phyloP scores from a whole-genome alignment of 2,329 filamentous ascomycete genomes.

The Hypocrella siamensis region DNA sequence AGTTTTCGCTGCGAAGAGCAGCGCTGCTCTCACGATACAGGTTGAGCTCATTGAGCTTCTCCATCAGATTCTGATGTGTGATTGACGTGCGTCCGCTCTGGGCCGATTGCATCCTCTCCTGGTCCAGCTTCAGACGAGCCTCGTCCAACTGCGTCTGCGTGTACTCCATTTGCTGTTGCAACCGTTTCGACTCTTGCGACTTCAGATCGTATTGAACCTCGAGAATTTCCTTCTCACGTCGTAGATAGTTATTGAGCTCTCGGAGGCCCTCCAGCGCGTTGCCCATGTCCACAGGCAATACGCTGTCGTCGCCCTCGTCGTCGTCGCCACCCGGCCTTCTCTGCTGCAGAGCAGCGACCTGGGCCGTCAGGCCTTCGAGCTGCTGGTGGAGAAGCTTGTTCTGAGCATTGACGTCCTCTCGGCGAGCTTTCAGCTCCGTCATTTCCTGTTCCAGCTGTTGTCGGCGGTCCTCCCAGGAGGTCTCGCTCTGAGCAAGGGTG shows the following conservation, averaged over 20 bases:
- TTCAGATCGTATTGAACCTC: slow-evolving; percentile 93
- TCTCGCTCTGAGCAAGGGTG: slow-evolving; percentile 62
- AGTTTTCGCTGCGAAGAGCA: slow-evolving; percentile 74
- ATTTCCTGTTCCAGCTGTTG: slow-evolving; percentile 75
- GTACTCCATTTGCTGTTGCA: slow-evolving; percentile 84
- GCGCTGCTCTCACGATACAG: slow-evolving; percentile 90
- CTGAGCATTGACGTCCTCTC: slow-evolving; percentile 74
- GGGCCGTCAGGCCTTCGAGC: slow-evolving; percentile 64
- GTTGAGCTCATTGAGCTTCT: slow-evolving; percentile 90
- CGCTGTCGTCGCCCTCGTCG: slow-evolving; percentile 35
- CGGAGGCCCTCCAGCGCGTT: slow-evolving; percentile 61
- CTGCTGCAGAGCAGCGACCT: slow-evolving; percentile 68
- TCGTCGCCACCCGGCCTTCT: slow-evolving; percentile 40
- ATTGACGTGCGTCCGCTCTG: slow-evolving; percentile 59
- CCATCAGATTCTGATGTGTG: slow-evolving; percentile 80
- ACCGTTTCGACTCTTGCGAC: slow-evolving; percentile 69
- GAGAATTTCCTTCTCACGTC: slow-evolving; percentile 92
- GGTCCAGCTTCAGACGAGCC: slow-evolving; percentile 71
- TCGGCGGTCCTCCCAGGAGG: slow-evolving; percentile 74
- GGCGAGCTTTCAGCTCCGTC: slow-evolving; percentile 57
- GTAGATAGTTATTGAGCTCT: slow-evolving; percentile 80
- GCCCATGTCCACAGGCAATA: slow-evolving; percentile 34
- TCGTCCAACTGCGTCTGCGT: slow-evolving; percentile 80
- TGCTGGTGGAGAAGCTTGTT: slow-evolving; percentile 85
- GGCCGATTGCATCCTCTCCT: slow-evolving; percentile 65